Percentiles rank a stretch among this genome's conserved stretches.
phyloP scores from a whole-genome alignment of 1,284 basidiomycete species.

The Cryptococcus floricola region DNA sequence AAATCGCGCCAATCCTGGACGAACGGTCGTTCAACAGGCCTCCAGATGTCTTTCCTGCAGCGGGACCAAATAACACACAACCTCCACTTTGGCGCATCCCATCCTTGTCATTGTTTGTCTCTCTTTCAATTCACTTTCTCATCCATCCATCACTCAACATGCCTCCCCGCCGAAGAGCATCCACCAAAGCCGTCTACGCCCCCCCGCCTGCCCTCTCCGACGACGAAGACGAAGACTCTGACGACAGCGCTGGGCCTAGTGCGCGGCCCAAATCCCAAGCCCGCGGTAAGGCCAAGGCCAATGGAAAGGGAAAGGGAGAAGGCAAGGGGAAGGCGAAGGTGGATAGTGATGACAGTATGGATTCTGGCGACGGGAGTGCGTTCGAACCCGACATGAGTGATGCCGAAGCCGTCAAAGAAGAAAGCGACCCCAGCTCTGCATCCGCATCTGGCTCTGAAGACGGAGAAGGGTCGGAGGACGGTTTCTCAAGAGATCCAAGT shows the following conservation, averaged over 20 bases:
- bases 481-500: too few relatives aligned
- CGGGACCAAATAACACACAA: too few relatives aligned
- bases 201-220: conserved; percentile 19
- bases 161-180: neutral
- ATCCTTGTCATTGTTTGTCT: neutral
- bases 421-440: too few relatives aligned
- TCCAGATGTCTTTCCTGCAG: too few relatives aligned
- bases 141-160: neutral
- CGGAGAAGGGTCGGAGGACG: too few relatives aligned
- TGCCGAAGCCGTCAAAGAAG: too few relatives aligned
- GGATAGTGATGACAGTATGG: conserved; percentile 1
- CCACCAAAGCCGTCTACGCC: conserved; percentile 15
- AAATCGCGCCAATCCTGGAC: neutral
- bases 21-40: neutral
- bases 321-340: conserved; percentile 4
- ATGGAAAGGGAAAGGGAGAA: neutral
- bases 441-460: too few relatives aligned
- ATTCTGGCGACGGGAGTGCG: too few relatives aligned
- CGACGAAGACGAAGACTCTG: conserved; percentile 5
- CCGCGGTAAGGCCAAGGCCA: conserved; percentile 2
- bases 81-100: too few relatives aligned
- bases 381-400: too few relatives aligned
- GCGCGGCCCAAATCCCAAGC: conserved; percentile 6
- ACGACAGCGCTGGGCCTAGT: neutral
- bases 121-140: neutral